Base-by-base conservation (phyloP, 23 red algal genomes). In the Agarophyton chilense region DNA sequence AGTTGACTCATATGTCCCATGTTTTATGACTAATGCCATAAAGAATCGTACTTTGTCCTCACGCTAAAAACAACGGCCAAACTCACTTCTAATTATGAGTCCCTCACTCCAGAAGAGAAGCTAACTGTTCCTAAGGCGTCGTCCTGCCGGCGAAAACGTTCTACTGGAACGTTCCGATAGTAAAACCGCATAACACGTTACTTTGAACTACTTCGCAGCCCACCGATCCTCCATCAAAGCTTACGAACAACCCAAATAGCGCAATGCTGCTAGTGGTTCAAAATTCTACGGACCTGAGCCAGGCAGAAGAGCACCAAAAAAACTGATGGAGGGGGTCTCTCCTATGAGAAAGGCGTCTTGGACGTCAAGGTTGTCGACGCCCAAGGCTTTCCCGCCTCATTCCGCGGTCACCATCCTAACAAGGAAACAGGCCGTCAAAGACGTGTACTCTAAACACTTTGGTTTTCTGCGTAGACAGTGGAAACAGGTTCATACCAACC, bases 41-140 rank as follows among this genome's bases (percentile, higher is more conserved):
- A 62, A 21, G 28, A 29, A 31, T 51, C 54, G 57, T 14, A 83
- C 35, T 83, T 47, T 31, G 0, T 52, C 31, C 54, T 83, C 49
- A 49, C 52, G 14, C 19, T 62, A 21, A 49, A 51, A 21, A 51
- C 61, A 3, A 0, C 21, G 16, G 29, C 28, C 0, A 34, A 19
- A 33, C 22, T 63, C 26, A 33, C 61, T 9, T 17, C 17, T 25
- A 66, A 83, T 63, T 66, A 34, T 63, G 79, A 83, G 52, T 34
- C 54, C 25, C 53, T 83, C 29, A 2, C 79, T 40, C 57, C 79
- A 22, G 52, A 18, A 12, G 54, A 83, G 53, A 42, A 63, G 34
- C 13, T 16, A 14, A 47, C 44, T 12, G 44, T 47, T 9, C 12
- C 44, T 47, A 47, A 6, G 7, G 12, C 44, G 44, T 47, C 44